Conservation (phyloP, 345 rosid species). For the Lumnitzera racemosa region DNA sequence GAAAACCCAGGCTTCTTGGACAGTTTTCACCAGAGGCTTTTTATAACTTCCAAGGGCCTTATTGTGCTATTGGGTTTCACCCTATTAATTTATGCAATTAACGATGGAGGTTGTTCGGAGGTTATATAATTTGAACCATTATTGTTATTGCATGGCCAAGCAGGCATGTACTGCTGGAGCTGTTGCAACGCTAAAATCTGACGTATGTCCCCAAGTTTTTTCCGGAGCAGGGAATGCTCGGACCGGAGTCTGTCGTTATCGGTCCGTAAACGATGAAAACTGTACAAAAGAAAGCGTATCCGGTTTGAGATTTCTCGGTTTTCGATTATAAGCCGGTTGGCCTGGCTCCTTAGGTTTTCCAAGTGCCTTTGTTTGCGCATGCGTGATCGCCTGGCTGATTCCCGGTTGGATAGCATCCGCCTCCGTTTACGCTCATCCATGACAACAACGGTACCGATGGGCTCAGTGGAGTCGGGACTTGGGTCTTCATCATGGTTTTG, state of each 20-base stretch:
- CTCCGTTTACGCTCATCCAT: constrained; percentile 57
- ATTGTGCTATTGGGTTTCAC: too few species aligned
- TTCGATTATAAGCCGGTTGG: constrained; percentile 54
- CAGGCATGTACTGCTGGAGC: constrained; percentile 42
- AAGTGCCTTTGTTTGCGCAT: constrained; percentile 77
- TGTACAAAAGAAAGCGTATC: constrained; percentile 36
- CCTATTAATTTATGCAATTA: constrained; percentile 23
- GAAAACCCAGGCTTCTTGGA: too few species aligned
- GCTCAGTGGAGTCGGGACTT: constrained; percentile 17
- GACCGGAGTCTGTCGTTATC: constrained; percentile 53
- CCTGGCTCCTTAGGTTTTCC: constrained; percentile 67
- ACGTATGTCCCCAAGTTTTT: constrained; percentile 38
- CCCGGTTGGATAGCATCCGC: constrained; percentile 89
- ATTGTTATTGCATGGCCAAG: constrained; percentile 45
- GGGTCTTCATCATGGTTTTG: constrained; percentile 15
- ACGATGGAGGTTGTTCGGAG: constrained; percentile 36
- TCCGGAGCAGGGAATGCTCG: constrained; percentile 44
- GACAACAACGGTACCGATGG: constrained; percentile 11
- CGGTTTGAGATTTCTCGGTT: constrained; percentile 54
- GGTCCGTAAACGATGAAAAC: constrained; percentile 29
- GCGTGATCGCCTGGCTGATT: constrained; percentile 84
- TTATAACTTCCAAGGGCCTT: too few species aligned
- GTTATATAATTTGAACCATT: constrained; percentile 9
- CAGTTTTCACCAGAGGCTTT: too few species aligned
- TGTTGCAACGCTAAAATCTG: constrained; percentile 44